Evolutionary conservation across 805 yeast genomes (phyloP).

Genomic region (Yamadazyma paraphyllophila): DNA sequence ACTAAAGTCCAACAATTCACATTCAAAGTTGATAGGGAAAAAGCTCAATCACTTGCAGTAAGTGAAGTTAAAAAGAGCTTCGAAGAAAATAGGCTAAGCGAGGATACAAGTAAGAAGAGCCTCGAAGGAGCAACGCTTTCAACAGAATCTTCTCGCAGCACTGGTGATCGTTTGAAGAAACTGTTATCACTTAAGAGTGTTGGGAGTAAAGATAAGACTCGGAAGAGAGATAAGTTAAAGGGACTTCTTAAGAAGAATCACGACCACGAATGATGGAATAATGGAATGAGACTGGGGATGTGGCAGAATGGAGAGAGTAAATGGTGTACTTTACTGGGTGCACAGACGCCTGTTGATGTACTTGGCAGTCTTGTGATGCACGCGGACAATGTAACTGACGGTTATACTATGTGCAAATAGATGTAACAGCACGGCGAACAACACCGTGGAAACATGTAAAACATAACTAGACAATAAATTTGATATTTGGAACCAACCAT

Average conservation of each 20-base stretch:
- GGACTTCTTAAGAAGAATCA: background rate
- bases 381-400: no score
- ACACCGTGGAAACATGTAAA: no score
- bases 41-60: background rate
- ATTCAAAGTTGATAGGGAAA: background rate
- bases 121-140: background rate
- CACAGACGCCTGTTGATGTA: no score
- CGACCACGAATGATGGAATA: background rate
- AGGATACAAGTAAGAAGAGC: background rate
- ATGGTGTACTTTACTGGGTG: no score
- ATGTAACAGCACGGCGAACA: no score
- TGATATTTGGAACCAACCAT: no score
- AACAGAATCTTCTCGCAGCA: background rate
- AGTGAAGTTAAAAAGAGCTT: background rate
- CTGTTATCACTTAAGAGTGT: slow-evolving; percentile 2
- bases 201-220: background rate
- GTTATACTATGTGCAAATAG: no score
- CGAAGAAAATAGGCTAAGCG: background rate
- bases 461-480: no score
- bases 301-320: no score
- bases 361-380: no score
- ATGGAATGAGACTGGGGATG: no score
- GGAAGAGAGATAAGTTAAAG: slow-evolving; percentile 4
- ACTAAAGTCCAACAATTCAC: slow-evolving; percentile 21
- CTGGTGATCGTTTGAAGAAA: background rate